phyloP scores from a whole-genome alignment of 2,329 filamentous ascomycete genomes.

The Ceratocystis diversiconidia region DNA sequence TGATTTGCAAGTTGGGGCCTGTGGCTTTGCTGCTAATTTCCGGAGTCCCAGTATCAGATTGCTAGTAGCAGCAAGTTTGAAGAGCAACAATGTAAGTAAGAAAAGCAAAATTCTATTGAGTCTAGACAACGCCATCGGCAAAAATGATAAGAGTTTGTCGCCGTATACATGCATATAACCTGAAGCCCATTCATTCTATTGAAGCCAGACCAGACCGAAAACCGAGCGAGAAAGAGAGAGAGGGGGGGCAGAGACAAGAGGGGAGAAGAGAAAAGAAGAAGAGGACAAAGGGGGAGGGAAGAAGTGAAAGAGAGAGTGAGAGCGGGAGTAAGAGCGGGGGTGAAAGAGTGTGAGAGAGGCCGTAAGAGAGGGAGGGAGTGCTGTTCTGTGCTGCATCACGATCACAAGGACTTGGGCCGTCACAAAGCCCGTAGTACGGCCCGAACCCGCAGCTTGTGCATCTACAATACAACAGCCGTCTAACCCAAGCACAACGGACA shows the following conservation, averaged over 20 bases:
- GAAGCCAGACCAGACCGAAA: conserved; percentile 1
- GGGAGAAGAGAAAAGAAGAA: background rate
- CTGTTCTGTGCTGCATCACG: too few relatives aligned
- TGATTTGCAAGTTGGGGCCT: background rate
- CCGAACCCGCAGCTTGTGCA: background rate
- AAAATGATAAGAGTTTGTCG: background rate
- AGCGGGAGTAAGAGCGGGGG: too few relatives aligned
- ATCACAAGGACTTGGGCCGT: too few relatives aligned
- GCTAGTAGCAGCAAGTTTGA: background rate
- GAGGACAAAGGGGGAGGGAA: too few relatives aligned
- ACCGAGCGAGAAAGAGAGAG: background rate
- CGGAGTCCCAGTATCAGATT: background rate
- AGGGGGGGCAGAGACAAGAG: background rate
- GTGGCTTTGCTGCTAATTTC: background rate
- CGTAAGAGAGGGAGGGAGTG: too few relatives aligned
- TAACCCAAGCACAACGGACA: conserved; percentile 35
- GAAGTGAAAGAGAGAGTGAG: too few relatives aligned
- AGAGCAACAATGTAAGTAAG: background rate
- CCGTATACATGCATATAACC: background rate
- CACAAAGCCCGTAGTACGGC: background rate
- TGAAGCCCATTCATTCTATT: background rate
- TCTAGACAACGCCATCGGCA: background rate
- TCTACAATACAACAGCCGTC: conserved; percentile 9
- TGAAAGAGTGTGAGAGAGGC: too few relatives aligned
- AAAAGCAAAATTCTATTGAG: background rate